Conservation (phyloP, 257 asterid species). For the Nicotiana paniculata region DNA sequence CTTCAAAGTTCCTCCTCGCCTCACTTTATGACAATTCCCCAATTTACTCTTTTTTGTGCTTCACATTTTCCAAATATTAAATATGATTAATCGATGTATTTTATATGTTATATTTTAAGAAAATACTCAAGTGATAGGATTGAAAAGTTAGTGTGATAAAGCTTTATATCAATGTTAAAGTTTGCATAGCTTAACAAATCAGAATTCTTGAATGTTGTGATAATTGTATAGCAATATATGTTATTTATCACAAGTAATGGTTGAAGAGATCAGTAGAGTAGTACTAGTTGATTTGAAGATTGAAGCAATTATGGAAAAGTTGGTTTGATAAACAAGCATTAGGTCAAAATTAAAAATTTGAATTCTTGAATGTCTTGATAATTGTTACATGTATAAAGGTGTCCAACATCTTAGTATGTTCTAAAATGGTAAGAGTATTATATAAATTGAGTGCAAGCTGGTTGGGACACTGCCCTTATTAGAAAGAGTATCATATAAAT, state of each 20-base stretch:
- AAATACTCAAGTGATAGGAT: too few species aligned
- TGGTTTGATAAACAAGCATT: not conserved
- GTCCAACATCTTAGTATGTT: not conserved
- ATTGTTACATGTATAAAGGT: not conserved
- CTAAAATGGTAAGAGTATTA: too few species aligned
- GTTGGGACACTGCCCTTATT: too few species aligned
- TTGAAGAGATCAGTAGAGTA: not conserved
- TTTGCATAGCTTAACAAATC: not conserved
- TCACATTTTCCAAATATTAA: not conserved
- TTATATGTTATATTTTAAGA: too few species aligned
- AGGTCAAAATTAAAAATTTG: not conserved
- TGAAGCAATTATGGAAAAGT: not conserved
- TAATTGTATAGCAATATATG: not conserved
- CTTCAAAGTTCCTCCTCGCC: conserved; percentile 73
- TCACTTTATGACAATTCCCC: conserved; percentile 20
- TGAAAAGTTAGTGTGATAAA: too few species aligned
- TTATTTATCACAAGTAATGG: not conserved
- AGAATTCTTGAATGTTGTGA: not conserved
- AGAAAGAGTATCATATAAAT: too few species aligned
- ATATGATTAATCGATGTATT: too few species aligned
- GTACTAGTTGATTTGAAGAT: not conserved
- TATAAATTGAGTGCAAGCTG: too few species aligned
- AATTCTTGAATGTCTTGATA: not conserved
- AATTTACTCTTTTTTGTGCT: too few species aligned
- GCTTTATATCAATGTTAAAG: not conserved